Base-by-base conservation (phyloP, 148 eudicot species). In the Bassia scoparia region DNA sequence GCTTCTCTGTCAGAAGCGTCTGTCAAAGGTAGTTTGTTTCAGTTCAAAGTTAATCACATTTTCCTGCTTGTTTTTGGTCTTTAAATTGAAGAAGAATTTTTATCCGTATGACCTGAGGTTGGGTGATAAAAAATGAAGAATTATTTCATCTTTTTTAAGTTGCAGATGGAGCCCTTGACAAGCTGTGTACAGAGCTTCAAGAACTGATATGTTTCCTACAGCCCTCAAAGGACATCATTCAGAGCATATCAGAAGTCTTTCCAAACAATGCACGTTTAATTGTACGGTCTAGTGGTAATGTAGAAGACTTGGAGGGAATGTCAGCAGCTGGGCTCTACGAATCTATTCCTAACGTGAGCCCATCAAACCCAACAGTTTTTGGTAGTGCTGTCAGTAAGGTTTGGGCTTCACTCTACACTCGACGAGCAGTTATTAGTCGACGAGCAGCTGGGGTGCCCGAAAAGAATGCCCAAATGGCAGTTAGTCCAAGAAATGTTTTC, bases 281-380 rank as follows among this genome's bases (percentile, higher is more conserved):
- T 60, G 98, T 94, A 52, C 96, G 98, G 44, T 94, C 98, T 9
- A 94, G 98, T 70, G 98, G 97, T 20, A 94, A 94, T 74, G 98
- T 94, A 0, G 98, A 94, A 83, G 98, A 94, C 77, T 84, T 94
- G 66, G 96, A 96, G 23, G 97, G 96, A 70, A 91, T 91, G 97
- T 94, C 98, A 20, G 98, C 98, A 35, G 98, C 98, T 27, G 98
- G 98, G 24, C 90, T 94, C 4, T 94, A 94, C 26, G 98, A 94
- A 14, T 94, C 98, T 2, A 87, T 94, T 37, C 97, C 98, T 20
- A 94, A 94, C 31, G 97, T 94, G 46, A 89, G 89, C 84, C 96
- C 83, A 5, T 89, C 97, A 44, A 82, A 86, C 73, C 97, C 96
- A 5, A 44, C 71, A n/a, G 65, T 78, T 30, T 89, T 94, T 71